Conservation (phyloP, 805 yeast genomes). For the Kodamaea nitidulidarum region DNA sequence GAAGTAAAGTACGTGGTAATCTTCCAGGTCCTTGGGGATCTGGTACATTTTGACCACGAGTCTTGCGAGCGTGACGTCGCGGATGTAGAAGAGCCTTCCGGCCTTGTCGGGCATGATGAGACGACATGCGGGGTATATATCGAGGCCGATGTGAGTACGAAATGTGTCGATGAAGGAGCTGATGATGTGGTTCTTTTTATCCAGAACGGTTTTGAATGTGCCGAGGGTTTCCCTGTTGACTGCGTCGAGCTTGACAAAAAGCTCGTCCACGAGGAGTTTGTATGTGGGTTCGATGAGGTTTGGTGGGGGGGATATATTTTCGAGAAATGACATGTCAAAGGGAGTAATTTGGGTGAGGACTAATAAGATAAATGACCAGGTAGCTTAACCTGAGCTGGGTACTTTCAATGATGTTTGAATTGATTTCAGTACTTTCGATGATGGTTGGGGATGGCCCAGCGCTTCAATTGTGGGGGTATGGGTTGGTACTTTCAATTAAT, state of each 20-base stretch:
- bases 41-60: slow-evolving; percentile 46
- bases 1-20: slow-evolving; percentile 41
- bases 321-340: slow-evolving; percentile 5
- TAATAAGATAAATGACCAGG: background rate
- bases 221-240: slow-evolving; percentile 26
- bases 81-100: slow-evolving; percentile 54
- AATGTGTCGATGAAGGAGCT: slow-evolving; percentile 27
- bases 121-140: slow-evolving; percentile 65
- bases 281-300: slow-evolving; percentile 31
- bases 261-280: slow-evolving; percentile 34
- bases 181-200: slow-evolving; percentile 25
- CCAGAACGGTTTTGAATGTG: slow-evolving; percentile 19
- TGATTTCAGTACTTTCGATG: background rate
- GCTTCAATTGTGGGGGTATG: too few species aligned
- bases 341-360: background rate
- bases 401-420: background rate
- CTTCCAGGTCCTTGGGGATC: slow-evolving; percentile 58
- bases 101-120: slow-evolving; percentile 64
- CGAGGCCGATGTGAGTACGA: slow-evolving; percentile 34
- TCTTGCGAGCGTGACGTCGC: slow-evolving; percentile 58
- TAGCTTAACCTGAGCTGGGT: background rate
- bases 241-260: slow-evolving; percentile 39
- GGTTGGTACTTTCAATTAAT: too few species aligned
- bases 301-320: slow-evolving; percentile 1
- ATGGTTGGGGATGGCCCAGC: too few species aligned